Conservation (phyloP, 169 alveolate species). For the Eimeria necatrix region DNA sequence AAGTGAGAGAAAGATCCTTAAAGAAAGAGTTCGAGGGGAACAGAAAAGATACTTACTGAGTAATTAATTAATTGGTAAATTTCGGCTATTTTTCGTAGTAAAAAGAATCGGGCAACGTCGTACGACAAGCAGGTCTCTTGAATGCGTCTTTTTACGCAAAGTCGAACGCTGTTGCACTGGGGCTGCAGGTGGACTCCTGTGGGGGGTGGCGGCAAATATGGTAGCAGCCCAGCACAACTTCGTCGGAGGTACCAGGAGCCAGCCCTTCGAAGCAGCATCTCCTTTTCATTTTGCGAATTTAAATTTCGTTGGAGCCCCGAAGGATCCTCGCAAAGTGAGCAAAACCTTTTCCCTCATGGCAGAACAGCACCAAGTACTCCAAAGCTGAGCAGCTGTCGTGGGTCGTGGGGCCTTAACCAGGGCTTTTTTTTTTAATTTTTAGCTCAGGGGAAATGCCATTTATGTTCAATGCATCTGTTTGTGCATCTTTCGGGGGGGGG, state of each 20-base stretch:
- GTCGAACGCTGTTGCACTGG: slow-evolving; percentile 57
- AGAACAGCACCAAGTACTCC: neutral
- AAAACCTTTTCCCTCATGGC: neutral
- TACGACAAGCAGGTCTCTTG: too few relatives aligned
- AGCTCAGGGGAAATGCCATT: too few relatives aligned
- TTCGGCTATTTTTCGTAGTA: neutral
- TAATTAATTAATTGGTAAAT: neutral
- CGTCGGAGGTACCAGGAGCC: neutral
- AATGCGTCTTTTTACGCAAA: neutral
- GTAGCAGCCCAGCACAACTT: neutral
- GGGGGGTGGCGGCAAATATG: slow-evolving; percentile 58
- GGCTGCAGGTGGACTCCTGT: slow-evolving; percentile 45
- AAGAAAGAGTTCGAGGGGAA: too few relatives aligned
- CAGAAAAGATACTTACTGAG: too few relatives aligned
- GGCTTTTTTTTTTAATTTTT: too few relatives aligned
- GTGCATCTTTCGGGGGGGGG: too few relatives aligned
- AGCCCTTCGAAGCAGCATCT: neutral
- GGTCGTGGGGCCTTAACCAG: too few relatives aligned
- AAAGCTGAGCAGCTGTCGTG: neutral
- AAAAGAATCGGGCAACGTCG: too few relatives aligned
- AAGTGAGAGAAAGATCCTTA: too few relatives aligned
- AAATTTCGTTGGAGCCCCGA: neutral
- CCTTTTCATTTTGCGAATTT: slow-evolving; percentile 15
- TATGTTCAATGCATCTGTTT: too few relatives aligned
- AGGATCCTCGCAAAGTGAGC: slow-evolving; percentile 40